phyloP scores from a whole-genome alignment of 1,139 yeast species.

The Trichomonascaceae sp. region DNA sequence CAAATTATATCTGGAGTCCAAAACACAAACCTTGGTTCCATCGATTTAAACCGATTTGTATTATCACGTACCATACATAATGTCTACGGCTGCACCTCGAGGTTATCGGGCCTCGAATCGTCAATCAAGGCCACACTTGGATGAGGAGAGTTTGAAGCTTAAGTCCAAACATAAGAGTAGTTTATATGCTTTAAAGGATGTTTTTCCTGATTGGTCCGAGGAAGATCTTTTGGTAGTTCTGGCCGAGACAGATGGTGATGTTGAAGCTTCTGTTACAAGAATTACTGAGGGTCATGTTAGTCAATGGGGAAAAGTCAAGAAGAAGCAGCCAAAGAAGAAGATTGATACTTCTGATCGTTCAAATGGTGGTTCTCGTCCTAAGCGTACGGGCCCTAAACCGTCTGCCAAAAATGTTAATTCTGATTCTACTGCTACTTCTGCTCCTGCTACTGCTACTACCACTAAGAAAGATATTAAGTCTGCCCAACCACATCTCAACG shows the following conservation, averaged over 20 bases:
- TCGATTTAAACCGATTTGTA: not conserved
- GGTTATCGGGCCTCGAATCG: constrained; percentile 7
- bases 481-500: constrained; percentile 17
- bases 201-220: constrained; percentile 92
- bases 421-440: constrained; percentile 10
- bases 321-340: constrained; percentile 34
- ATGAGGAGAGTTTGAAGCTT: constrained; percentile 31
- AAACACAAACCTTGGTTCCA: not conserved
- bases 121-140: constrained; percentile 20
- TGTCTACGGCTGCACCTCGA: constrained; percentile 6
- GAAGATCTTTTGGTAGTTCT: constrained; percentile 77
- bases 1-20: not conserved
- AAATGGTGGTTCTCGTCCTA: constrained; percentile 14
- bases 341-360: constrained; percentile 6
- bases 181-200: constrained; percentile 62
- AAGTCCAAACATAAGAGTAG: constrained; percentile 35
- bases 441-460: constrained; percentile 9
- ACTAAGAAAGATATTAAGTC: constrained; percentile 3
- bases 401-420: constrained; percentile 10
- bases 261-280: constrained; percentile 76
- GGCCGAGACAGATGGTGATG: constrained; percentile 63
- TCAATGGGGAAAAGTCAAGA: constrained; percentile 60
- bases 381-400: constrained; percentile 2
- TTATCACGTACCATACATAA: not conserved
- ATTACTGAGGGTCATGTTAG: constrained; percentile 67